Conservation (phyloP, 2,329 filamentous ascomycete genomes). For the Lecanicillium sp. region DNA sequence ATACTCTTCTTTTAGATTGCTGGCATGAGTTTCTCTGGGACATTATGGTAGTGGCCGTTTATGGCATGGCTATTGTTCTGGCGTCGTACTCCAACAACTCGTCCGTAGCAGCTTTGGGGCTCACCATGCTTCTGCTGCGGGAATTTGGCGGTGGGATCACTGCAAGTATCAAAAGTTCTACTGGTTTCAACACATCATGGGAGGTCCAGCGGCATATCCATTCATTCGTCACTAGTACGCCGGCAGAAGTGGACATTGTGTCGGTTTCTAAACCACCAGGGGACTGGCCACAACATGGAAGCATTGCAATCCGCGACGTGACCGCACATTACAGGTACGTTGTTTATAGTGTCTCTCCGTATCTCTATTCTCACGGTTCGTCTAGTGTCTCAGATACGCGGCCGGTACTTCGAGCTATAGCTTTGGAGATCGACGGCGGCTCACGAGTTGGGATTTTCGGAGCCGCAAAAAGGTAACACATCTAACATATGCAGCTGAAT, state of each 20-base stretch:
- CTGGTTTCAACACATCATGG: not conserved
- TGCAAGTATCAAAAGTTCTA: slow-evolving; percentile 18
- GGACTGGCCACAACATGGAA: not conserved
- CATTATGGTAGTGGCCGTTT: too few species aligned
- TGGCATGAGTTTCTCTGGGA: too few species aligned
- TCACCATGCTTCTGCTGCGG: slow-evolving; percentile 9
- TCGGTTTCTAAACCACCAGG: not conserved
- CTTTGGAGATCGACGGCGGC: slow-evolving; percentile 16
- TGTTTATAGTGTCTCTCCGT: not conserved
- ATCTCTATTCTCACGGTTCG: not conserved
- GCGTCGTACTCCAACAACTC: too few species aligned
- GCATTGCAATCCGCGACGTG: not conserved
- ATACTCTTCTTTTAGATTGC: too few species aligned
- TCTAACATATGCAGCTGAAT: not conserved
- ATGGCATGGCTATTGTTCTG: too few species aligned
- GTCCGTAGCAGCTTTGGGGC: too few species aligned
- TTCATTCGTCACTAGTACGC: not conserved
- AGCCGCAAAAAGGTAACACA: slow-evolving; percentile 20
- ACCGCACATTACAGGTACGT: not conserved
- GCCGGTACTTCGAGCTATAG: slow-evolving; percentile 15
- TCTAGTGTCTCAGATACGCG: not conserved
- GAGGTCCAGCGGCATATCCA: not conserved
- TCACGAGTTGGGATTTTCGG: slow-evolving; percentile 26
- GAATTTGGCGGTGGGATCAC: slow-evolving; percentile 15
- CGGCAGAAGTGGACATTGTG: not conserved